These are phyloP conservation scores for Sicyos edulis DNA, from an alignment of 306 rosid genomes.

Conservation along the genomic window DNA sequence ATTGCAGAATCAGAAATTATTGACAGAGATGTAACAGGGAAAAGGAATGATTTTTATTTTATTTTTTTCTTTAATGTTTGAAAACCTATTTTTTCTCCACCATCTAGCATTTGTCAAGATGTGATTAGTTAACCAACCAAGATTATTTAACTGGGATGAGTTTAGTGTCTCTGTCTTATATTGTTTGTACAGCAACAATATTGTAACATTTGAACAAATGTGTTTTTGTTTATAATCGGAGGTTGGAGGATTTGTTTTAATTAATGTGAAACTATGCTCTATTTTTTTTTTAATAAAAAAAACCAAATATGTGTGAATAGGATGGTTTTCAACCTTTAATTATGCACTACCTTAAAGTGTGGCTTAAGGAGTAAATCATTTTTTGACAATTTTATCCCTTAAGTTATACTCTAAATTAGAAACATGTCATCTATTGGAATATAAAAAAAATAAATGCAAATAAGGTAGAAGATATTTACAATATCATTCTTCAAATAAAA, in stretches of 20 bases:
- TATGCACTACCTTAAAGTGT: too few species aligned
- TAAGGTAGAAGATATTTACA: too few species aligned
- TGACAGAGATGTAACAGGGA: slow-evolving; percentile 12
- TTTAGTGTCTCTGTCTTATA: background rate
- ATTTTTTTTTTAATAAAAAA: too few species aligned
- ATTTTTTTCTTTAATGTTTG: background rate
- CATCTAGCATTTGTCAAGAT: background rate
- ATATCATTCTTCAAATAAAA: too few species aligned
- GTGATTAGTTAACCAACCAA: slow-evolving; percentile 4
- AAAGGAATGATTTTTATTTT: background rate
- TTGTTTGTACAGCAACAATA: background rate
- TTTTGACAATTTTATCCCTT: too few species aligned
- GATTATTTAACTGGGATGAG: background rate
- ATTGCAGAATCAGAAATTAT: slow-evolving; percentile 1
- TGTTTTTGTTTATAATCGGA: background rate
- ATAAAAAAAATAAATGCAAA: too few species aligned
- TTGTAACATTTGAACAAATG: background rate
- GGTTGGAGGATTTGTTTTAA: background rate
- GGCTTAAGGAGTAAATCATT: too few species aligned
- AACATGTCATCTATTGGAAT: too few species aligned
- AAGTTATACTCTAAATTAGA: too few species aligned
- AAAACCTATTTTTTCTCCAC: background rate
- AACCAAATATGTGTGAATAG: background rate
- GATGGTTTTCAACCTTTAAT: background rate
- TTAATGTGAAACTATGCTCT: background rate